phyloP scores from a whole-genome alignment of 495 filamentous ascomycete genomes.

The Articulospora tetracladia region DNA sequence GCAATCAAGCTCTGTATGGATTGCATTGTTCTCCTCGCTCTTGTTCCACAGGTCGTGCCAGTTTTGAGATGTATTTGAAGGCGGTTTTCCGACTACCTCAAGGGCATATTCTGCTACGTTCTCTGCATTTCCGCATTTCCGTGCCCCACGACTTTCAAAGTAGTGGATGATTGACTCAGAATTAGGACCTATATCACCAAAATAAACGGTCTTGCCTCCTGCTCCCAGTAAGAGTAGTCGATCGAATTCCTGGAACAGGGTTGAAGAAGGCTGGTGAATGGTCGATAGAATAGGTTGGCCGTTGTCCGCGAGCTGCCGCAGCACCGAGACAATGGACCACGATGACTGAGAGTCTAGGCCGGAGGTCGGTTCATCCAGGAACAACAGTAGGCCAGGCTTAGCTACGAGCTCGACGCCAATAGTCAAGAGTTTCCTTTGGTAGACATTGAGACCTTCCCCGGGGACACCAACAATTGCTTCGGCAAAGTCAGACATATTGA shows the following conservation, averaged over 20 bases:
- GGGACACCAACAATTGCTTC: constrained; percentile 74
- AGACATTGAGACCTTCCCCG: constrained; percentile 83
- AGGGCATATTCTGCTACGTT: constrained; percentile 97
- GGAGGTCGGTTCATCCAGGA: constrained; percentile 74
- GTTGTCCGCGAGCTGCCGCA: constrained; percentile 75
- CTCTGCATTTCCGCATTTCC: constrained; percentile 62
- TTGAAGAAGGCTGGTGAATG: constrained; percentile 88
- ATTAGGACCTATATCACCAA: constrained; percentile 69
- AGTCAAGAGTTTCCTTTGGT: constrained; percentile 83
- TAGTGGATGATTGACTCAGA: constrained; percentile 60
- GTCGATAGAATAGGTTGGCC: constrained; percentile 92
- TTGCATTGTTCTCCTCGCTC: constrained; percentile 45
- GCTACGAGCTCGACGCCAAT: constrained; percentile 91
- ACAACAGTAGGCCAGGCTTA: constrained; percentile 80
- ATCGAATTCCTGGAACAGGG: constrained; percentile 89
- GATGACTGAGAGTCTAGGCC: constrained; percentile 60
- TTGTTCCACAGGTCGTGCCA: constrained; percentile 77
- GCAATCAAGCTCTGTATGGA: not conserved
- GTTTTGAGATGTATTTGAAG: constrained; percentile 67
- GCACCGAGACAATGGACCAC: constrained; percentile 74
- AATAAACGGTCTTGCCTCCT: constrained; percentile 74
- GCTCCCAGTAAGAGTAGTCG: constrained; percentile 66
- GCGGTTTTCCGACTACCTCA: constrained; percentile 83
- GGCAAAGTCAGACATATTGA: constrained; percentile 83
- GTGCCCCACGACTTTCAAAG: constrained; percentile 70